Percentiles rank a stretch among this genome's conserved stretches.
These are phyloP conservation scores for Talaromyces pinophilus DNA, from an alignment of 2,329 filamentous ascomycete genomes.

Conservation along the genomic window DNA sequence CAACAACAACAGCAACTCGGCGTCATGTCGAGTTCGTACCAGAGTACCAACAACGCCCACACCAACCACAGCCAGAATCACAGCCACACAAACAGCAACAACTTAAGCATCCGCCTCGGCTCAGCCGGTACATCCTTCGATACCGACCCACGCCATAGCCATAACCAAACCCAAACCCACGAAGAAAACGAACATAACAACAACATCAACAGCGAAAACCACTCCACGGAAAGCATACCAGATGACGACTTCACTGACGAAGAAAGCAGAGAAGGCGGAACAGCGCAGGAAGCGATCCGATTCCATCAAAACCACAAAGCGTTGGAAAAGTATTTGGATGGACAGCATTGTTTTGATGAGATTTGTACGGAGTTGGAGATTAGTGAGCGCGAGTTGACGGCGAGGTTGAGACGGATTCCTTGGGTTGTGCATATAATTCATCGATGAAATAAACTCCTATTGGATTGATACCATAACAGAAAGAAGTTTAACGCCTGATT, in stretches of 20 bases:
- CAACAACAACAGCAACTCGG: constrained; percentile 10
- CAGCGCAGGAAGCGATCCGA: constrained; percentile 14
- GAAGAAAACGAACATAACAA: constrained; percentile 7
- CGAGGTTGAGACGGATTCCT: constrained; percentile 45
- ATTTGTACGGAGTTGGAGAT: constrained; percentile 54
- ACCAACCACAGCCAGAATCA: constrained; percentile 10
- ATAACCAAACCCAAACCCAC: background rate
- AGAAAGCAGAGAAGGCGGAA: constrained; percentile 29
- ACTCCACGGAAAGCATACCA: constrained; percentile 13
- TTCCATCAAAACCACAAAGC: constrained; percentile 35
- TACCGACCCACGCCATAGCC: background rate
- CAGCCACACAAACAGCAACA: constrained; percentile 20
- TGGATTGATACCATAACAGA: background rate
- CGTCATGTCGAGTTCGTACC: constrained; percentile 12
- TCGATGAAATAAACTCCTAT: constrained; percentile 35
- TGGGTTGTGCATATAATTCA: constrained; percentile 51
- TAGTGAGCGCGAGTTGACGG: constrained; percentile 49
- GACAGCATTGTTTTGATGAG: constrained; percentile 53
- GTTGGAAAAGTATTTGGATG: constrained; percentile 48
- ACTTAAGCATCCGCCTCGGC: constrained; percentile 13
- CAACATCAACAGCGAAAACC: background rate
- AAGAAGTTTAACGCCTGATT: background rate
- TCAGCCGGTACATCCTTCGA: constrained; percentile 11
- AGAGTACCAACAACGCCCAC: constrained; percentile 13
- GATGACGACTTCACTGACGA: constrained; percentile 31